Base-by-base conservation (phyloP, 78 protist species). In the Cavenderia fasciculata region DNA sequence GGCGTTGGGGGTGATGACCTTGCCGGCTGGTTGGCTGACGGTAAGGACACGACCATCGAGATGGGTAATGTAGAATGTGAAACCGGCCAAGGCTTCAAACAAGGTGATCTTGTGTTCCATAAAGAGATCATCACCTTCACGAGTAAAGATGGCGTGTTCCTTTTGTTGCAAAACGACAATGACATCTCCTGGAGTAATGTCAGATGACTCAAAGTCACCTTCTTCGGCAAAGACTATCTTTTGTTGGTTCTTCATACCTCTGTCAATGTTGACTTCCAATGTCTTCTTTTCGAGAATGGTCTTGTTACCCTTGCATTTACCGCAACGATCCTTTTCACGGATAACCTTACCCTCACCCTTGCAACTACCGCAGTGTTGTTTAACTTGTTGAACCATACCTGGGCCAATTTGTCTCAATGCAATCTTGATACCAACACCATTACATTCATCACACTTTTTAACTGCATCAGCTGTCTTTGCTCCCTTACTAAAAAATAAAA, bases 41-140 rank as follows among this genome's bases (percentile, higher is more conserved):
- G 88, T 43, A 33, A 98, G 78, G 27, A 49, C 72, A 46, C 98
- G 74, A n/a, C 92, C 98, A 86, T 98, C 99, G 27, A 98, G 94
- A 59, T 96, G 98, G 36, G 41, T 43, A 72, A 98, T 41, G 65
- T 70, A 52, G 77, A 97, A 92, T 21, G 49, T 40, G 74, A 95
- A 68, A 52, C 99, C 99, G 54, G 96, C 85, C 62, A 98, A 91
- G 3, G 99, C 98, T 70, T 97, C 99, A n/a, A 54, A 31, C 62
- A 95, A 89, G 3, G 76, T 41, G 46, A 97, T 65, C 66, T 54
- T 66, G 44, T 95, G 94, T 54, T 90, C 66, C 93, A 98, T 92
- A 73, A 82, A 2, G 4, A 98, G 85, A 70, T 98, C 98, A 51
- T 74, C 62, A 51, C 97, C 99, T 16, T 95, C 65, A 63, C 99